phyloP scores from a whole-genome alignment of 2,329 filamentous ascomycete species.

The Xylariaceae sp. region DNA sequence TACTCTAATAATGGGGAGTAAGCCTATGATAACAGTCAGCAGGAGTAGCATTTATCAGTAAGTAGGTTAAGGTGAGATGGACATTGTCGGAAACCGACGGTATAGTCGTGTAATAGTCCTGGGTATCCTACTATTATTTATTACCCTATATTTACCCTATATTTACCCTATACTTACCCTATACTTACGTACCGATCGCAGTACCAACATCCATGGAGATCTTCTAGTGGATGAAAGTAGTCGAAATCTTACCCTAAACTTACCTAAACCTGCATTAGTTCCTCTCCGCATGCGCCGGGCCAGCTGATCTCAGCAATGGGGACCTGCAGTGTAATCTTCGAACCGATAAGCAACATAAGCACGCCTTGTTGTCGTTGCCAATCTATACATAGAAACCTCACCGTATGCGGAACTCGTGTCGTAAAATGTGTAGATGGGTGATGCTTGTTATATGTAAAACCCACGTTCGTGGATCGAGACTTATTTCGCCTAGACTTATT shows the following conservation, averaged over 20 bases:
- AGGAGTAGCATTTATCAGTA: too few species aligned
- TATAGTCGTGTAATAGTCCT: too few species aligned
- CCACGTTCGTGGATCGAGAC: not conserved
- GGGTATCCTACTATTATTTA: constrained; percentile 4
- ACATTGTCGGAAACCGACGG: too few species aligned
- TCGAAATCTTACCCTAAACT: not conserved
- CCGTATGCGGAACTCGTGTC: not conserved
- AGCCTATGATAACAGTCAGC: too few species aligned
- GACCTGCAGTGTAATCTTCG: too few species aligned
- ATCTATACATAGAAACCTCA: not conserved
- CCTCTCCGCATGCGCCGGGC: not conserved
- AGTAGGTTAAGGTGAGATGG: too few species aligned
- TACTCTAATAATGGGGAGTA: too few species aligned
- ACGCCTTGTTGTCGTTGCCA: not conserved
- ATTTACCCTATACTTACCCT: constrained; percentile 20
- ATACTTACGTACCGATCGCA: not conserved
- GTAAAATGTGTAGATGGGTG: not conserved
- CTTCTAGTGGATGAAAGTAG: not conserved
- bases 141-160: constrained; percentile 26
- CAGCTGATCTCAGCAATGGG: not conserved
- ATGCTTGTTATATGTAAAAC: not conserved
- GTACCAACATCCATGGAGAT: too few species aligned
- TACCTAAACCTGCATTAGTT: not conserved
- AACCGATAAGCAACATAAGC: not conserved
- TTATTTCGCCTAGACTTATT: not conserved